These are phyloP conservation scores for Colletotrichum sp. DNA, from an alignment of 2,329 filamentous ascomycete species.

Conservation along the genomic window DNA sequence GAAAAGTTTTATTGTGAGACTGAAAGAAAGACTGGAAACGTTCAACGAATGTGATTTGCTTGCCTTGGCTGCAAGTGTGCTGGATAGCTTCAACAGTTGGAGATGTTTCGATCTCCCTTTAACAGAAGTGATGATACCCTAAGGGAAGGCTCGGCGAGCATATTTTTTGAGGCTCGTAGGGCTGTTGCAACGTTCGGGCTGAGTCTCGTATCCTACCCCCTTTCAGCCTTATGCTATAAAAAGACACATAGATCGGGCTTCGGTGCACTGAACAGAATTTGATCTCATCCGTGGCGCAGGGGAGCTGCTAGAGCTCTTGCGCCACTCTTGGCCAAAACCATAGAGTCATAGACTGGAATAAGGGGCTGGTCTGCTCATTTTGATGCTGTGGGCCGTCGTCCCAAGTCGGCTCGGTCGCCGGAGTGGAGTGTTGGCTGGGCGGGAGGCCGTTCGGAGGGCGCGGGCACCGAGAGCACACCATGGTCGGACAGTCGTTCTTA, in stretches of 20 bases:
- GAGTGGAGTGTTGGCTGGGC: not conserved
- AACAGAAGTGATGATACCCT: not conserved
- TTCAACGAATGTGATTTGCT: not conserved
- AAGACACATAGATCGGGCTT: not conserved
- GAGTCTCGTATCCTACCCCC: slow-evolving; percentile 1
- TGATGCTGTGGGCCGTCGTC: not conserved
- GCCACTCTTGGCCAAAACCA: slow-evolving; percentile 6
- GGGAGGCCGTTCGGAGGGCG: not conserved
- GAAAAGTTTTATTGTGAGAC: not conserved
- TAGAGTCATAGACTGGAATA: not conserved
- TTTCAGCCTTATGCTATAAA: not conserved
- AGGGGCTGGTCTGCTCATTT: not conserved
- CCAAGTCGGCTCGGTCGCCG: not conserved
- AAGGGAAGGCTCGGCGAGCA: not conserved
- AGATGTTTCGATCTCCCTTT: not conserved
- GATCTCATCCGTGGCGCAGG: slow-evolving; percentile 3
- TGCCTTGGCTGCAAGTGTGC: not conserved
- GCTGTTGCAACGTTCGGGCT: not conserved
- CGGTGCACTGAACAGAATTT: not conserved
- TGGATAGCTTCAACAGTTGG: not conserved
- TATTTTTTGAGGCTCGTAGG: not conserved
- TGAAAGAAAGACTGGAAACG: not conserved
- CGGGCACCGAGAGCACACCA: not conserved
- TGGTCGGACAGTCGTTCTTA: not conserved
- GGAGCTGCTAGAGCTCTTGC: not conserved